Evolutionary conservation across 352 stramenopile species (phyloP).

Genomic region (Globisporangium paddicum): DNA sequence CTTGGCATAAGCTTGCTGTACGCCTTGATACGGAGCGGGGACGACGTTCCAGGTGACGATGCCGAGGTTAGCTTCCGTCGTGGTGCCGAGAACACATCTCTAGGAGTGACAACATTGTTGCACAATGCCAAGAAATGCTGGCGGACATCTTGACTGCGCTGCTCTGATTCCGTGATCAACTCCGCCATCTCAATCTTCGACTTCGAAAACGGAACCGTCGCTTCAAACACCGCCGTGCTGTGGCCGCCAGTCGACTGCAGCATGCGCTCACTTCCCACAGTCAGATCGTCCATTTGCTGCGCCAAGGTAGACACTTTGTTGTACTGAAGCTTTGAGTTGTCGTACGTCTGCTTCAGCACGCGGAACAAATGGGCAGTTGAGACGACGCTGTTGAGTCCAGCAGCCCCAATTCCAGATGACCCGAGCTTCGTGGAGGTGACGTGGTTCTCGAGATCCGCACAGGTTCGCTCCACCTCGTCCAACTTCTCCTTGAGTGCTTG

Average conservation of each 20-base stretch:
- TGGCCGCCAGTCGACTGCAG: conserved; percentile 18
- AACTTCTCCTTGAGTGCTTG: conserved; percentile 45
- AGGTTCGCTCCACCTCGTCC: conserved; percentile 43
- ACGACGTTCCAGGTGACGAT: conserved; percentile 15
- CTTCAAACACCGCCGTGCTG: conserved; percentile 15
- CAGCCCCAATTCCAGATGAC: conserved; percentile 7
- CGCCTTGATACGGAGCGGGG: conserved; percentile 36
- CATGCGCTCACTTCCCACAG: conserved; percentile 25
- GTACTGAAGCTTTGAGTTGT: conserved; percentile 73
- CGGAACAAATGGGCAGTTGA: conserved; percentile 55
- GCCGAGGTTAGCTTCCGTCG: conserved; percentile 29
- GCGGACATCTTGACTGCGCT: conserved; percentile 40
- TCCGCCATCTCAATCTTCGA: conserved; percentile 49
- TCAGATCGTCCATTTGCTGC: conserved; percentile 50
- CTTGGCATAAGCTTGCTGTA: conserved; percentile 70
- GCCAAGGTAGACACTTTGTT: conserved; percentile 52
- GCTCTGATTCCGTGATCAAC: conserved; percentile 35
- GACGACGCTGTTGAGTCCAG: conserved; percentile 9
- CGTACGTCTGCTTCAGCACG: conserved; percentile 69
- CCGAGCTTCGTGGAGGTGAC: conserved; percentile 32
- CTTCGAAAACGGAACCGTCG: conserved; percentile 12
- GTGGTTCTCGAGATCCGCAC: conserved; percentile 45
- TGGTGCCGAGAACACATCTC: conserved; percentile 42
- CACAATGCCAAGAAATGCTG: conserved; percentile 53
- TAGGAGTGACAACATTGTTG: conserved; percentile 53